Conservation (phyloP, 1,139 yeast genomes). For the Kurtzmaniella quercitrusa region DNA sequence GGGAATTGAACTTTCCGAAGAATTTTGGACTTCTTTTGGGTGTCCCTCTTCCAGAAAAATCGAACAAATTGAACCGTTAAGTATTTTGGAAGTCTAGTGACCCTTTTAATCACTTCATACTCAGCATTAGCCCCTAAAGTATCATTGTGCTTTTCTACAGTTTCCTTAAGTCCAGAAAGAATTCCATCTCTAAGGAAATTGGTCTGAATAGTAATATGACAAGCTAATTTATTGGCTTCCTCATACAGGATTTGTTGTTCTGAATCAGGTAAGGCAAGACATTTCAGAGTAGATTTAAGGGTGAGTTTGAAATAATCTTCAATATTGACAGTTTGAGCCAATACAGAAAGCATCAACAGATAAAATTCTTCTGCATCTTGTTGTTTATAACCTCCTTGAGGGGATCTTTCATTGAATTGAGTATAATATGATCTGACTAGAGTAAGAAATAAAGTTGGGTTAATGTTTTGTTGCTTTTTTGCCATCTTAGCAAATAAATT, state of each 20-base stretch:
- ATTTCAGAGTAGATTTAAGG: constrained; percentile 58
- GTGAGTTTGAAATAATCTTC: constrained; percentile 61
- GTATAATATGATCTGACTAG: constrained; percentile 67
- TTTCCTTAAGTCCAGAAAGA: constrained; percentile 68
- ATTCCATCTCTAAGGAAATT: constrained; percentile 89
- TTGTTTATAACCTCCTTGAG: constrained; percentile 74
- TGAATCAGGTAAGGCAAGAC: constrained; percentile 58
- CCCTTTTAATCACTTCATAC: constrained; percentile 64
- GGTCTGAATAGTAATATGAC: constrained; percentile 83
- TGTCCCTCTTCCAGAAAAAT: constrained; percentile 93
- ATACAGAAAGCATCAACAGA: constrained; percentile 64
- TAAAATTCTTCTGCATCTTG: constrained; percentile 98
- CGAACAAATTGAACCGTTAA: constrained; percentile 90
- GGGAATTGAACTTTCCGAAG: constrained; percentile 94
- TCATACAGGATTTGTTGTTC: constrained; percentile 40
- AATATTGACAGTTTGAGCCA: constrained; percentile 47
- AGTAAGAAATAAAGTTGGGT: constrained; percentile 62
- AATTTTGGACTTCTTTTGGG: constrained; percentile 86
- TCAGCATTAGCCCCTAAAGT: constrained; percentile 64
- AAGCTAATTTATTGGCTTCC: constrained; percentile 69
- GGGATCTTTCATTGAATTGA: constrained; percentile 79
- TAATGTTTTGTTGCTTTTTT: constrained; percentile 44
- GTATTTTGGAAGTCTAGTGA: constrained; percentile 80
- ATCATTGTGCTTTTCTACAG: constrained; percentile 74
- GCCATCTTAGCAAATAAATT: constrained; percentile 43